phyloP scores from a whole-genome alignment of 2,329 filamentous ascomycete genomes.

The Berkeleyomyces rouxiae region DNA sequence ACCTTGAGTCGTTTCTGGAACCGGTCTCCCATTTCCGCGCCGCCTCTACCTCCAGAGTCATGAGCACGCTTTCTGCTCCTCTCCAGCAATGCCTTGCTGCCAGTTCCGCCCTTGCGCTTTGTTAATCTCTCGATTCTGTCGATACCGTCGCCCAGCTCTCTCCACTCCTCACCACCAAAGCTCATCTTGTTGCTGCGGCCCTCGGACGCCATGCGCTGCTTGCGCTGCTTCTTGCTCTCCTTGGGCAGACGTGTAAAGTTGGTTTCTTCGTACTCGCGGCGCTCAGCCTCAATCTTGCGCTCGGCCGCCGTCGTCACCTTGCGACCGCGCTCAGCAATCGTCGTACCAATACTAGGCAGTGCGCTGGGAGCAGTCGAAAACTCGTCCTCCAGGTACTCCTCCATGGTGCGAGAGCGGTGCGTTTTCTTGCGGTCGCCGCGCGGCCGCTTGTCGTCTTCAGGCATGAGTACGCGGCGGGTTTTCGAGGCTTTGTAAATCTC shows the following conservation, averaged over 20 bases:
- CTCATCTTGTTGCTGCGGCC: conserved; percentile 36
- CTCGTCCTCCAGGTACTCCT: conserved; percentile 81
- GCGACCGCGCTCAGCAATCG: conserved; percentile 63
- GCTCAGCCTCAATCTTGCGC: conserved; percentile 60
- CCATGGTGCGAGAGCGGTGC: conserved; percentile 66
- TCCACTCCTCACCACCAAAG: conserved; percentile 86
- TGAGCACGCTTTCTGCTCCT: conserved; percentile 70
- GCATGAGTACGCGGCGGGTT: conserved; percentile 76
- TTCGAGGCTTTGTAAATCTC: conserved; percentile 80
- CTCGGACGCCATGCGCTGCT: conserved; percentile 37
- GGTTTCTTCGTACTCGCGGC: conserved; percentile 73
- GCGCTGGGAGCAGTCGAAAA: conserved; percentile 66
- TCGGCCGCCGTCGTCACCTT: conserved; percentile 63
- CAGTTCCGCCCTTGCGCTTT: conserved; percentile 43
- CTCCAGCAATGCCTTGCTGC: conserved; percentile 49
- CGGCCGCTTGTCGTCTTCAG: conserved; percentile 39
- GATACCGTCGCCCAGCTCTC: conserved; percentile 64
- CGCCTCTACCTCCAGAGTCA: conserved; percentile 40
- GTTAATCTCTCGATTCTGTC: conserved; percentile 78
- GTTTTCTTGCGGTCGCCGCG: conserved; percentile 43
- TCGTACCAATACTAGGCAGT: conserved; percentile 82
- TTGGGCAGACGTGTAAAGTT: conserved; percentile 81
- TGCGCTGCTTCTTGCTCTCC: conserved; percentile 72
- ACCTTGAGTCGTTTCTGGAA: conserved; percentile 55
- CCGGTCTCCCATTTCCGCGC: conserved; percentile 50